phyloP scores from a whole-genome alignment of 148 eudicot species.

The Cornus kousa region DNA sequence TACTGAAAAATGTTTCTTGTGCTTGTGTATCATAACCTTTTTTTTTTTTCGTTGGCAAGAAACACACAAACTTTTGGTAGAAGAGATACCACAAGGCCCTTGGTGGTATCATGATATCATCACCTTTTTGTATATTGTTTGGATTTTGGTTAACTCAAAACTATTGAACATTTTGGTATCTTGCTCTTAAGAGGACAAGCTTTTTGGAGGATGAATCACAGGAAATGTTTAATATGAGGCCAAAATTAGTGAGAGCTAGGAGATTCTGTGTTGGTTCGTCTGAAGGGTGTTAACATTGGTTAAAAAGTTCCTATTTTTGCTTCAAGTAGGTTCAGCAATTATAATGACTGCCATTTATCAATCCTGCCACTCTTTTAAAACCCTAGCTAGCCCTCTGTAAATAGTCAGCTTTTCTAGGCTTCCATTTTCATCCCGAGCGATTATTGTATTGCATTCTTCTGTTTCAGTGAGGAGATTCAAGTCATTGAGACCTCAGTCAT shows the following conservation, averaged over 20 bases:
- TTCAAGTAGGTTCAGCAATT: neutral
- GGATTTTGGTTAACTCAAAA: neutral
- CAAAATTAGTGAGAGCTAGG: neutral
- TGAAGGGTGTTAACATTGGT: neutral
- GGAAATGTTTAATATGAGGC: neutral
- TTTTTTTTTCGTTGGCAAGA: too few relatives aligned
- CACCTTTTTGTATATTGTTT: neutral
- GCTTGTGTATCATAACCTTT: too few relatives aligned
- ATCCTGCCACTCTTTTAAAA: neutral
- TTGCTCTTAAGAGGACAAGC: neutral
- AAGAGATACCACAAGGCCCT: too few relatives aligned
- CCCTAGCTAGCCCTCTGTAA: neutral
- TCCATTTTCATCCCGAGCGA: neutral
- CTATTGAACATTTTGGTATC: neutral
- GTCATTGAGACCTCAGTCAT: slow-evolving; percentile 38
- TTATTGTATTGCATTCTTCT: slow-evolving; percentile 1
- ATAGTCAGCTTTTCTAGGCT: neutral
- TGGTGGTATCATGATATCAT: too few relatives aligned
- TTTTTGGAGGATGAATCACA: neutral
- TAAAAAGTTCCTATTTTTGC: neutral
- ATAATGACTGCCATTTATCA: neutral
- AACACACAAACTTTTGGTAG: neutral
- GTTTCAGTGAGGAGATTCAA: slow-evolving; percentile 43
- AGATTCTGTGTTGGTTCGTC: neutral
- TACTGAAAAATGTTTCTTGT: neutral